A percentile compares a stretch with the other conserved stretches of the same genome.
phyloP scores from a whole-genome alignment of 352 stramenopile genomes.

The Phytophthora tubulina region DNA sequence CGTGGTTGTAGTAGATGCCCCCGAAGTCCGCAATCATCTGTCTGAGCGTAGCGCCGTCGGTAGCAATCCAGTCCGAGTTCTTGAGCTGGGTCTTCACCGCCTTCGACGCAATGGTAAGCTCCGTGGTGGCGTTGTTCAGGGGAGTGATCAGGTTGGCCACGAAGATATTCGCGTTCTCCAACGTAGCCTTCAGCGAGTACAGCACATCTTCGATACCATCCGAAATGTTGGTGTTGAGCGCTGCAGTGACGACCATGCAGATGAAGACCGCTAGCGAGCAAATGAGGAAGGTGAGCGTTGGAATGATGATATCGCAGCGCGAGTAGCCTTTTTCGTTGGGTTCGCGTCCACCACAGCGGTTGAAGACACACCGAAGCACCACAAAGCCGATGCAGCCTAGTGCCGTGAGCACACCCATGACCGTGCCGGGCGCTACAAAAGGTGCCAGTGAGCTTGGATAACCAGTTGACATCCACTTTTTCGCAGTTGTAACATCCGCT shows the following conservation, averaged over 20 bases:
- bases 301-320: slow-evolving; percentile 79
- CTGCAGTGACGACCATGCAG: slow-evolving; percentile 76
- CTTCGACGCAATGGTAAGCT: slow-evolving; percentile 55
- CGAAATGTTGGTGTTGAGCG: slow-evolving; percentile 86
- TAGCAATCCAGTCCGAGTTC: slow-evolving; percentile 62
- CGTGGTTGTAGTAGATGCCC: slow-evolving; percentile 62
- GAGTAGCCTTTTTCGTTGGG: slow-evolving; percentile 82
- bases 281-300: slow-evolving; percentile 65
- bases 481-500: slow-evolving; percentile 61
- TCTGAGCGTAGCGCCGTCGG: slow-evolving; percentile 56
- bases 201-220: slow-evolving; percentile 69
- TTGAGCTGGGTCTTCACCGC: slow-evolving; percentile 51
- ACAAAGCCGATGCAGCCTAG: slow-evolving; percentile 70
- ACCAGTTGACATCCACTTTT: slow-evolving; percentile 70
- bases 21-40: slow-evolving; percentile 72
- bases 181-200: slow-evolving; percentile 70
- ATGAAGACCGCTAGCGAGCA: slow-evolving; percentile 84
- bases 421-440: slow-evolving; percentile 77
- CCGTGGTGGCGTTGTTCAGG: slow-evolving; percentile 49
- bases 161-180: slow-evolving; percentile 86
- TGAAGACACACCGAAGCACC: slow-evolving; percentile 81
- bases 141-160: slow-evolving; percentile 67
- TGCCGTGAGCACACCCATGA: slow-evolving; percentile 73
- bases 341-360: slow-evolving; percentile 80
- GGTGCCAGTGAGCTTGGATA: slow-evolving; percentile 76